Base-by-base conservation (phyloP, 345 rosid species). In the Zanthoxylum bungeanum region DNA sequence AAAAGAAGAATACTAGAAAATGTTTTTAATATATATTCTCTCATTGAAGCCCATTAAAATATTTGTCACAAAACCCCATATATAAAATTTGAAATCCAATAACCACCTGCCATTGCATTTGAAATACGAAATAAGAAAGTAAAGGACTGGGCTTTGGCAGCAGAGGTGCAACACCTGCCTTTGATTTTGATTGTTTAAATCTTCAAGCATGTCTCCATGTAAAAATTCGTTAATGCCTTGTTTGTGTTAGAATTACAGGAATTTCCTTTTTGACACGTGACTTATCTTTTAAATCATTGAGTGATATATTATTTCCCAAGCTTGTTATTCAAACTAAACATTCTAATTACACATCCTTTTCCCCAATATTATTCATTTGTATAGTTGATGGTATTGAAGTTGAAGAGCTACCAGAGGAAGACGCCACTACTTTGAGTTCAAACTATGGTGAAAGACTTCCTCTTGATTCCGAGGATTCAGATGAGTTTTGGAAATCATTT, bases 401-500 rank as follows among this genome's bases (percentile, higher is more conserved):
- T 74, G 83, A 73, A 60, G 75, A 78, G 42, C 72, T 88, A 46
- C 76, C 80, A n/a, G 84, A 86, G 70, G 91, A 81, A 70, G 80
- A 78, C 10, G 42, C 60, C 51, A 58, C 73, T 10, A 16, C 71
- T 60, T 77, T 91, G 60, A 78, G 78, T 50, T 74, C 89, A 10
- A 77, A 79, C 50, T 60, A 60, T 60, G 73, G 47, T 16, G 87
- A 81, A 39, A 60, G 62, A 40, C 73, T 68, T 12, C 27, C 82
- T 14, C 62, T 60, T 2, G 49, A 46, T 69, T 50, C 80, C 30
- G 83, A 78, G 56, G 88, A 79, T 68, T 79, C 79, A 2, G 84
- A 89, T 65, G 85, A 84, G 60, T 93, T 90, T 74, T 83, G 93
- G 98, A 85, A 84, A 79, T 73, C 92, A 66, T 78, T 80, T 59